A percentile compares a stretch with the other conserved stretches of the same genome.
phyloP scores from a whole-genome alignment of 1,139 yeast genomes.

The Eremothecium gossypii region DNA sequence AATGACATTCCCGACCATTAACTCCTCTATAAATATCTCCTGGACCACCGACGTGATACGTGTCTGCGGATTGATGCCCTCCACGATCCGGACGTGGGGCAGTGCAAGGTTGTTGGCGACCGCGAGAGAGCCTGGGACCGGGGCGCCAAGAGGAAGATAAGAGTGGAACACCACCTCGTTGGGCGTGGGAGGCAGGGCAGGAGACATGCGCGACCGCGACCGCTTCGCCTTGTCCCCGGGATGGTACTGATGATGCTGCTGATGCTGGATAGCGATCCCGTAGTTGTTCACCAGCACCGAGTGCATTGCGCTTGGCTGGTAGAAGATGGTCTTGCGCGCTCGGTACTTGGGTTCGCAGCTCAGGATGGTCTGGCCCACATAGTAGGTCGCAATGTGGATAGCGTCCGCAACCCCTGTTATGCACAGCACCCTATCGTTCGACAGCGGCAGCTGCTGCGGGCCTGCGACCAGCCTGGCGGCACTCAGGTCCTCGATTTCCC shows the following conservation, averaged over 20 bases:
- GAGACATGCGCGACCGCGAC: slow-evolving; percentile 1
- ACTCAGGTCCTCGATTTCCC: slow-evolving; percentile 76
- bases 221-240: slow-evolving; percentile 17
- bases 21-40: slow-evolving; percentile 67
- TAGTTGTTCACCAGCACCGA: slow-evolving; percentile 21
- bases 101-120: neutral
- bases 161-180: slow-evolving; percentile 1
- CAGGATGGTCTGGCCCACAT: slow-evolving; percentile 56
- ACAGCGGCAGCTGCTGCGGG: slow-evolving; percentile 63
- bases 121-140: neutral
- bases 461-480: slow-evolving; percentile 76
- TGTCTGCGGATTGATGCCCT: neutral
- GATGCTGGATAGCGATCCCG: slow-evolving; percentile 13
- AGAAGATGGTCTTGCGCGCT: slow-evolving; percentile 45
- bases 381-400: slow-evolving; percentile 73
- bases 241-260: slow-evolving; percentile 22
- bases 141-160: neutral
- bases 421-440: slow-evolving; percentile 69
- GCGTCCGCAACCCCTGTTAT: slow-evolving; percentile 82
- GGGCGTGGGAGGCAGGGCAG: neutral
- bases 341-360: slow-evolving; percentile 49
- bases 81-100: slow-evolving; percentile 2
- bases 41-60: slow-evolving; percentile 9
- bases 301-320: slow-evolving; percentile 46
- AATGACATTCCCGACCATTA: slow-evolving; percentile 73